Base-by-base conservation (phyloP, 2,329 filamentous ascomycete genomes). In the Alternaria sp. region DNA sequence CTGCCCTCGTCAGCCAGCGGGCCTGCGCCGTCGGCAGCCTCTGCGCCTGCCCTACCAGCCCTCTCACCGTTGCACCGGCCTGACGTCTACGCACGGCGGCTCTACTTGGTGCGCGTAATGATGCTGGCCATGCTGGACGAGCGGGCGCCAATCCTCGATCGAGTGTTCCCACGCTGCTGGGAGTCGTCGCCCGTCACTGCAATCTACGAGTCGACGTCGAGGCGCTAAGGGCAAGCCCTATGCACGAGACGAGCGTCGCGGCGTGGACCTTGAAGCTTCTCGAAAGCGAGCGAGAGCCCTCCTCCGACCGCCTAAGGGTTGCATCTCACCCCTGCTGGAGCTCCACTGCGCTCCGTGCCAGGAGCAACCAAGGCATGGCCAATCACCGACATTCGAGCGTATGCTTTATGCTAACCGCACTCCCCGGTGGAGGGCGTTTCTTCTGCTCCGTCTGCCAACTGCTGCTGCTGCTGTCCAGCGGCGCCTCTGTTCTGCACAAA, bases 361-460 rank as follows among this genome's bases (percentile, higher is more conserved):
- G 63, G 60, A 62, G 55, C 61, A 50, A 55, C 57, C 45, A 33
- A 33, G 44, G 21, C 53, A 59, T 25, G 49, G 55, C 74, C 75
- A 77, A 78, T 77, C 68, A 72, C 64, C 65, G 63, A 37, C 61
- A 59, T 49, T 55, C n/a, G 56, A 66, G 68, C 65, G 65, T 61
- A 66, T 72, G 68, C 69, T 75, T 76, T 74, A 78, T 76, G 72
- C 71, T 74, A 49, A 64, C 71, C 71, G 70, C 64, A 57, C 63
- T 70, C 75, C 75, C 75, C 71, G 28, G 65, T 58, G 28, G 63
- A 69, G 61, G 30, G 58, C 46, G 61, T 61, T 61, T 67, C 67
- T 69, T 63, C 65, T 69, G 55, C 47, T 68, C 64, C 71, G 62
- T 61, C 64, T 63, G 60, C n/a, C 65, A 66, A 66, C 63, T 63